A percentile compares a stretch with the other conserved stretches of the same genome.
Conservation (phyloP, 139 green algal genomes). For the Haematococcus lacustris region DNA sequence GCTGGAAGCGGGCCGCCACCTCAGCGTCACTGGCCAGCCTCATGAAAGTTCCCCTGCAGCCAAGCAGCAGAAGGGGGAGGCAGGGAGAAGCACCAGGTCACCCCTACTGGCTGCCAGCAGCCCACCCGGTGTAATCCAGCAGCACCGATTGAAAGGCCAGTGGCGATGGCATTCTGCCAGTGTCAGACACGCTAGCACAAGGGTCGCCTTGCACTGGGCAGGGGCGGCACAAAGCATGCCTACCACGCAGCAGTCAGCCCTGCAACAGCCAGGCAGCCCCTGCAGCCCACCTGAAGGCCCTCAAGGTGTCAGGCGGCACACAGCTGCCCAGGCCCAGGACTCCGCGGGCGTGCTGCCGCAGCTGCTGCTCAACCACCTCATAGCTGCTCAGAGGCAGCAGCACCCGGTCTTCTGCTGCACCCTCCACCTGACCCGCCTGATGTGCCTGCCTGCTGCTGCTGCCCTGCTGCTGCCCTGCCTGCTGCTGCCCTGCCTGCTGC, state of each 20-base stretch:
- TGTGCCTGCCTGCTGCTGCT: background rate
- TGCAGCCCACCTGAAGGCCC: background rate
- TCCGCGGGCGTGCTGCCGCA: background rate
- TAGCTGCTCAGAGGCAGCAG: too few relatives aligned
- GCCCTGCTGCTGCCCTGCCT: background rate
- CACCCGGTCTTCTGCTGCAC: background rate
- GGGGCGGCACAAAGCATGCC: too few relatives aligned
- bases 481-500: background rate
- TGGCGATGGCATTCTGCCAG: background rate
- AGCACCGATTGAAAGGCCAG: background rate
- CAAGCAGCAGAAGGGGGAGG: background rate
- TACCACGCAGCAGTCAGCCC: background rate
- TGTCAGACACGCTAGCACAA: too few relatives aligned
- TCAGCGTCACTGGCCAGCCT: slow-evolving; percentile 11
- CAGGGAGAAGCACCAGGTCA: background rate
- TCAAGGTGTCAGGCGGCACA: background rate
- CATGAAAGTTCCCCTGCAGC: slow-evolving; percentile 1
- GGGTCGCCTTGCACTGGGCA: too few relatives aligned
- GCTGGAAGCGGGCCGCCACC: slow-evolving; percentile 30
- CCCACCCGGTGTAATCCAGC: background rate
- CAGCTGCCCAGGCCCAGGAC: background rate
- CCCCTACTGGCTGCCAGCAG: background rate
- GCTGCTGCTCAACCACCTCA: too few relatives aligned
- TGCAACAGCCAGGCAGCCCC: too few relatives aligned
- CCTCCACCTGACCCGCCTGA: background rate